Evolutionary conservation across 768 basidiomycete genomes (phyloP), one percentile per base, ranked within the genome.

Genomic region (Candolleomyces efflorescens): DNA sequence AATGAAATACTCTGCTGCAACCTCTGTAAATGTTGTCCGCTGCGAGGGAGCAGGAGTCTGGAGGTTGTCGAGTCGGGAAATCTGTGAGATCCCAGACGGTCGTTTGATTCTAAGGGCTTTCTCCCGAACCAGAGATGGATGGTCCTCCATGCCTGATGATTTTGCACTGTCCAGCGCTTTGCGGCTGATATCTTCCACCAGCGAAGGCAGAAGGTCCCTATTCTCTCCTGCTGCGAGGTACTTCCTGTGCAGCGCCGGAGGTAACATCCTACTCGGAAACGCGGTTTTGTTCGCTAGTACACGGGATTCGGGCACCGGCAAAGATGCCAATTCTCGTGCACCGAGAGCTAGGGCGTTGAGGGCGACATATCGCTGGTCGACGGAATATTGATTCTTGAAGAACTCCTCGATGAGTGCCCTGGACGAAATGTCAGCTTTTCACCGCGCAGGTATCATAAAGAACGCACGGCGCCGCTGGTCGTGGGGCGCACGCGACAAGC

Each of bases 371-470:
- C 95, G 87, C 64, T 98, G 94, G 27, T 86, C 81, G 17, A 84
- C 82, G 0, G 97, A 95, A 70, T 96, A 97, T 62, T 96, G 92
- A 49, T 89, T 90, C 63, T 87, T 87, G 76, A 98, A 99, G 71
- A 94, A 95, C 66, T 97, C 92, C 68, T 96, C 93, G 53, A 92
- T 86, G 10, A 98, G 75, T 36, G 83, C 80, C 3, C 95, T 97
- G 66, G 10, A 55, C 47, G 15, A 2, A 37, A 10, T 27, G 12
- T 11, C 15, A 62, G 6, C 59, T 32, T 22, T 22, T 46, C 26
- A 7, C 22, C 49, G 36, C 18, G 26, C 11, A 36, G 44, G 7
- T 41, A 55, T 60, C 45, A 3, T 22, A 32, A n/a, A 43, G 39
- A n/a, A 82, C 94, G 65, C 68, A 98, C 95, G 86, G 89, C 0